Evolutionary conservation across 345 rosid species (phyloP).

Genomic region (Eucalyptus cloeziana): DNA sequence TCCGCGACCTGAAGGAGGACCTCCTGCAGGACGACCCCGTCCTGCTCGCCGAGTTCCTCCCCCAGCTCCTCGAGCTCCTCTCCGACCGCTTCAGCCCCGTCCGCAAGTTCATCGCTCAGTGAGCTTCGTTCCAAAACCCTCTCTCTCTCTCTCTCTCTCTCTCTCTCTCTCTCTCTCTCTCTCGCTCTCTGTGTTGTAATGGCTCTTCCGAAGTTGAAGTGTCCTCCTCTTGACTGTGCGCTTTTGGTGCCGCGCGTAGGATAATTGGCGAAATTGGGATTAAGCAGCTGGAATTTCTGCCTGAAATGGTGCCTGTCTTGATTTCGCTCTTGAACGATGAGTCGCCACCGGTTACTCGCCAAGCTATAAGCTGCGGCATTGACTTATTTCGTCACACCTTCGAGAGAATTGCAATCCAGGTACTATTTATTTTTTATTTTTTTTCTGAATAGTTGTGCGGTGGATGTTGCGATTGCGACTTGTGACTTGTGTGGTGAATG

Average conservation of each 20-base stretch:
- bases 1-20: slow-evolving; percentile 41
- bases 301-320: slow-evolving; percentile 67
- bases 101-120: slow-evolving; percentile 74
- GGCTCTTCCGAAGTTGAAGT: background rate
- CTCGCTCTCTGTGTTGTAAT: background rate
- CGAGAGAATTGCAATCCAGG: slow-evolving; percentile 59
- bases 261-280: slow-evolving; percentile 73
- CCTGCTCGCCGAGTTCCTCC: slow-evolving; percentile 49
- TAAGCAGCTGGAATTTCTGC: slow-evolving; percentile 58
- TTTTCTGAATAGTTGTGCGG: background rate
- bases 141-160: background rate
- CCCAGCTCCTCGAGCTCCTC: slow-evolving; percentile 62
- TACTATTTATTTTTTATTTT: background rate
- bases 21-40: slow-evolving; percentile 27
- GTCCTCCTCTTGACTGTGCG: background rate
- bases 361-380: slow-evolving; percentile 59
- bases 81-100: slow-evolving; percentile 56
- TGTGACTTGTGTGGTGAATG: background rate
- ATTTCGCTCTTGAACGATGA: slow-evolving; percentile 57
- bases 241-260: slow-evolving; percentile 21
- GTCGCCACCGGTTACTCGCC: slow-evolving; percentile 85
- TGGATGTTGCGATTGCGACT: background rate
- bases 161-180: too few relatives aligned
- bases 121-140: slow-evolving; percentile 5
- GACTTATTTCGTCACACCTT: slow-evolving; percentile 56